These are phyloP conservation scores for Prunus mume DNA, from an alignment of 306 rosid genomes.

Conservation along the genomic window DNA sequence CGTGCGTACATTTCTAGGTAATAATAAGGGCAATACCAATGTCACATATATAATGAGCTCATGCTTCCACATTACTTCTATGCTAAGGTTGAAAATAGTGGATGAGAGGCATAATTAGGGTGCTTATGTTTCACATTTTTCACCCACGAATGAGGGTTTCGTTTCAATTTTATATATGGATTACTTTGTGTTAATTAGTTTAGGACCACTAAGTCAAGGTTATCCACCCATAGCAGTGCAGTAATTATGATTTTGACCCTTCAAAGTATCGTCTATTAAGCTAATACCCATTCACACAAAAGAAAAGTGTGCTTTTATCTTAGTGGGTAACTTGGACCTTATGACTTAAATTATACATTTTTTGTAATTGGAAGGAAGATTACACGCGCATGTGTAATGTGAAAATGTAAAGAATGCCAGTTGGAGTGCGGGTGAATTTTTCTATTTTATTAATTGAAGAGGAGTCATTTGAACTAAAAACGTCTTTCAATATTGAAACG, in stretches of 20 bases:
- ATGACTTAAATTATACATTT: too few relatives aligned
- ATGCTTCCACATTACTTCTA: slow-evolving; percentile 37
- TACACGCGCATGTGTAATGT: too few relatives aligned
- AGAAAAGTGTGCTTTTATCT: too few relatives aligned
- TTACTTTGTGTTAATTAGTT: slow-evolving; percentile 7
- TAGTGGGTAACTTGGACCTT: too few relatives aligned
- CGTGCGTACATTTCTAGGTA: slow-evolving; percentile 45
- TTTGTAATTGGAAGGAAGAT: too few relatives aligned
- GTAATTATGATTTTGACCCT: slow-evolving; percentile 38
- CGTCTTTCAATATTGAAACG: too few relatives aligned
- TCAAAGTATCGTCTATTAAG: not conserved
- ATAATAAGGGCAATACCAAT: slow-evolving; percentile 37
- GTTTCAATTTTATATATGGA: slow-evolving; percentile 24
- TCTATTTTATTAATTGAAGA: too few relatives aligned
- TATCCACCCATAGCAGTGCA: slow-evolving; percentile 39
- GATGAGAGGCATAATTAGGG: slow-evolving; percentile 8
- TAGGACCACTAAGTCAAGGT: slow-evolving; percentile 41
- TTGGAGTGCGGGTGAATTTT: too few relatives aligned
- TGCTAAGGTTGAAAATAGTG: not conserved
- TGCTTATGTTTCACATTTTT: slow-evolving; percentile 14
- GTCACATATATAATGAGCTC: slow-evolving; percentile 9
- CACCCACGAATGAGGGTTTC: slow-evolving; percentile 19
- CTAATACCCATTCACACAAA: slow-evolving; percentile 17
- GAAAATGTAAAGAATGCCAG: too few relatives aligned
- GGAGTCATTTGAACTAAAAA: too few relatives aligned